Percentiles rank a stretch among this genome's conserved stretches.
Evolutionary conservation across 805 yeast species (phyloP).

Genomic region (Wickerhamiella allomyrinae): DNA sequence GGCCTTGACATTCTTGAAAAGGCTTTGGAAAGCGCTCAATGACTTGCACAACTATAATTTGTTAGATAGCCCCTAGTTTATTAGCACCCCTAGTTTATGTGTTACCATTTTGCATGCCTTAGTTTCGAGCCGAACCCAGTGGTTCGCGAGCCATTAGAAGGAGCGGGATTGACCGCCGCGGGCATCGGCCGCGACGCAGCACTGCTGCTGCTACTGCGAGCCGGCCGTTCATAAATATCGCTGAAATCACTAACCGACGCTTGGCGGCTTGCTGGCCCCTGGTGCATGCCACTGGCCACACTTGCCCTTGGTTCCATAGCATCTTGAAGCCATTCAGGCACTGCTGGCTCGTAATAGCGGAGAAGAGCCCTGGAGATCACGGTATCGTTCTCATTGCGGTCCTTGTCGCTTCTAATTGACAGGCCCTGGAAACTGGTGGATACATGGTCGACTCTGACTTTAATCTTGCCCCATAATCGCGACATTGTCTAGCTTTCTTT

Average conservation of each 20-base stretch:
- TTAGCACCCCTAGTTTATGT: too few relatives aligned
- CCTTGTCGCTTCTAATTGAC: constrained; percentile 25
- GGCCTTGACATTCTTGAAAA: constrained; percentile 60
- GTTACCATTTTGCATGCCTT: not conserved
- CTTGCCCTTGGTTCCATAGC: too few relatives aligned
- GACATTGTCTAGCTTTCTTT: constrained; percentile 1
- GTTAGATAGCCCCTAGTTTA: too few relatives aligned
- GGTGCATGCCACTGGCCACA: not conserved
- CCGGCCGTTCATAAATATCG: not conserved
- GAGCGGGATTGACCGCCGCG: not conserved
- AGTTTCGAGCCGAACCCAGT: not conserved
- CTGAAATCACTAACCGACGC: not conserved
- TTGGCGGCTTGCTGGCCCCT: not conserved
- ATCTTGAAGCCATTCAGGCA: constrained; percentile 24
- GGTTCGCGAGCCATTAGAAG: not conserved
- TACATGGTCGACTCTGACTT: constrained; percentile 17
- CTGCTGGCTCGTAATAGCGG: constrained; percentile 24
- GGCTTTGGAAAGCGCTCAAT: constrained; percentile 30
- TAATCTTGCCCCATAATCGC: constrained; percentile 20
- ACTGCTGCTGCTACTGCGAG: not conserved
- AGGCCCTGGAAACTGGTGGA: constrained; percentile 20
- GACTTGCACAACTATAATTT: too few relatives aligned
- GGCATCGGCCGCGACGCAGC: not conserved
- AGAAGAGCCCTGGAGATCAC: constrained; percentile 33
- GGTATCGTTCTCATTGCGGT: constrained; percentile 30